These are phyloP conservation scores for Malassezia cuniculi DNA, from an alignment of 1,284 basidiomycete species.

Conservation along the genomic window DNA sequence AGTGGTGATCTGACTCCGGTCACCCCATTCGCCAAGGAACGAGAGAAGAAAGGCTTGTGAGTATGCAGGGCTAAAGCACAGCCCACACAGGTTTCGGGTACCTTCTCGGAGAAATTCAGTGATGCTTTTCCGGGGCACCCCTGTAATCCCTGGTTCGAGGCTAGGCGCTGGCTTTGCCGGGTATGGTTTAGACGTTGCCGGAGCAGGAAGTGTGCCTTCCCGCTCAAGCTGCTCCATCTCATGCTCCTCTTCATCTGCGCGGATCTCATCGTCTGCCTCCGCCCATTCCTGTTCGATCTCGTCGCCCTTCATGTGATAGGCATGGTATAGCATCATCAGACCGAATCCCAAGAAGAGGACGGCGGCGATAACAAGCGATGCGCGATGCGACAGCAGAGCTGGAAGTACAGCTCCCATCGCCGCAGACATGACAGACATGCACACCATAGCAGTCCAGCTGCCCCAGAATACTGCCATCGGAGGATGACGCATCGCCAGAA, in stretches of 20 bases:
- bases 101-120: slow-evolving; percentile 51
- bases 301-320: slow-evolving; percentile 28
- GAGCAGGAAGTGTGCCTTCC: not conserved
- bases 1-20: slow-evolving; percentile 90
- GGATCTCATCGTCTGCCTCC: slow-evolving; percentile 53
- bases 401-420: slow-evolving; percentile 39
- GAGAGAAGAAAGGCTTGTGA: slow-evolving; percentile 89
- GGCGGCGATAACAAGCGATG: slow-evolving; percentile 67
- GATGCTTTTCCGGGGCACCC: not conserved
- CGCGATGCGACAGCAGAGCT: slow-evolving; percentile 43
- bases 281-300: slow-evolving; percentile 57
- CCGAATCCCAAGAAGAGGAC: slow-evolving; percentile 47
- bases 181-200: not conserved
- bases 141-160: not conserved
- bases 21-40: slow-evolving; percentile 96
- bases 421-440: slow-evolving; percentile 56
- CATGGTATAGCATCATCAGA: slow-evolving; percentile 29
- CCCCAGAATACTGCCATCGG: slow-evolving; percentile 74
- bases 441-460: slow-evolving; percentile 69
- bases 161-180: not conserved
- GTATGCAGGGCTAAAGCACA: slow-evolving; percentile 80
- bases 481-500: slow-evolving; percentile 87
- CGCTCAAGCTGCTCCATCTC: slow-evolving; percentile 48
- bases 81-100: slow-evolving; percentile 64
- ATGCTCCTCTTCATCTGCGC: slow-evolving; percentile 76